Conservation (phyloP, 441 rosid genomes). For the Corymbia citriodora region DNA sequence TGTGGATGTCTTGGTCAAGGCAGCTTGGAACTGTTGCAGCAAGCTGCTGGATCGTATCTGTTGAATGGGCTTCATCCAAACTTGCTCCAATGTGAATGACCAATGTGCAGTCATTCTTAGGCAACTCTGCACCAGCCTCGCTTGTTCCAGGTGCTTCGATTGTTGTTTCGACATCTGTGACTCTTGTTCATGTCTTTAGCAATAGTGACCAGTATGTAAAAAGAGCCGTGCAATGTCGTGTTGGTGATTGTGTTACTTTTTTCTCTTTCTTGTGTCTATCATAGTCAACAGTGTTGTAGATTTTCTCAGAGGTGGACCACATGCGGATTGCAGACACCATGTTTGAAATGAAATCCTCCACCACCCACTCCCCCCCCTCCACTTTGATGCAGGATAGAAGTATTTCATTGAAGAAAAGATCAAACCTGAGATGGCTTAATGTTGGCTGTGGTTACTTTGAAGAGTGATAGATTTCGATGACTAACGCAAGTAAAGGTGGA, state of each 20-base stretch:
- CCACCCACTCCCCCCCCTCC: too few relatives aligned
- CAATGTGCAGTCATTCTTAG: slow-evolving; percentile 46
- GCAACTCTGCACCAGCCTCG: slow-evolving; percentile 68
- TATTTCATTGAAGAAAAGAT: neutral
- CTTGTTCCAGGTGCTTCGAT: slow-evolving; percentile 65
- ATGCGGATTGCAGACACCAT: neutral
- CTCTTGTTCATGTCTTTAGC: neutral
- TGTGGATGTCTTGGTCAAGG: neutral
- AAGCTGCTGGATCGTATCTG: neutral
- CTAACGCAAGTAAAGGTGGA: neutral
- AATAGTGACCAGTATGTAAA: neutral
- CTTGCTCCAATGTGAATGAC: neutral
- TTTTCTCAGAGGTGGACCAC: neutral
- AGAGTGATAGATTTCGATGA: neutral
- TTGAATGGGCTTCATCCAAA: neutral
- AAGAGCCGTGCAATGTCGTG: neutral
- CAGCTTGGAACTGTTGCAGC: neutral
- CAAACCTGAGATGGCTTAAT: neutral
- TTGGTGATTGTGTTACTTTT: neutral
- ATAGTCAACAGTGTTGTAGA: neutral
- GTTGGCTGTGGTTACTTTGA: neutral
- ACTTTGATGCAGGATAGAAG: neutral
- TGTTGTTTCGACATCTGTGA: slow-evolving; percentile 62
- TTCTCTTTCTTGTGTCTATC: neutral
- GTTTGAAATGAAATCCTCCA: too few relatives aligned